Evolutionary conservation across 2,329 filamentous ascomycete genomes (phyloP), one percentile per base, ranked within the genome.

Genomic region (Cordyceps militaris): DNA sequence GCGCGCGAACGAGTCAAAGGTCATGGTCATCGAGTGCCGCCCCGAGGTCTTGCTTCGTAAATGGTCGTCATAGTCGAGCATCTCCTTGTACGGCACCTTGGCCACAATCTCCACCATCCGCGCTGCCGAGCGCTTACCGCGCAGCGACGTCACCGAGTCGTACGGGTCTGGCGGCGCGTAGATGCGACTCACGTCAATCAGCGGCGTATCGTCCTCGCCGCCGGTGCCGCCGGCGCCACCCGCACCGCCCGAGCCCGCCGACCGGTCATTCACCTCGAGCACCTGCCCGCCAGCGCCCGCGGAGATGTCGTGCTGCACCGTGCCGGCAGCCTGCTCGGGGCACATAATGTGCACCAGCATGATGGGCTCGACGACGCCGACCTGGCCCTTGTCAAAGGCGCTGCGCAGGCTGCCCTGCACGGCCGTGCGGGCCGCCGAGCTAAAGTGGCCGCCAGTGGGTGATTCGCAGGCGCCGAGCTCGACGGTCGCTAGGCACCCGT

Each of bases 41-140:
- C 94, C 94, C 3, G 87, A 89, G 3, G 93, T 99, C 76, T 96
- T 80, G 72, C 90, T 92, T 54, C 94, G 79, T 62, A 99, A 73
- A 68, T 95, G 89, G 69, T 91, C 90, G 64, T 97, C 78, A 71
- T 97, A 99, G 43, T 93, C 89, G 36, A 97, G 86, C 90, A 97
- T 97, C 73, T 97, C 93, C 73, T 94, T 95, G 65, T 97, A 78
- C 32, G 94, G 94, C 28, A 97, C 93, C 66, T 89, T 85, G 23
- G 92, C 94, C 11, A 87, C 85, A 63, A 99, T 90, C 51, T 87
- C 80, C 59, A 80, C 76, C 74, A 75, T 78, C 47, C 77, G 74
- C 57, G 74, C 72, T 34, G 72, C 74, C 38, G 72, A 77, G 64
- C 76, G 78, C 67, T 78, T 79, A 42, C 76, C 76, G 44, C 74